phyloP scores from a whole-genome alignment of 495 filamentous ascomycete genomes.

The Parmelia sp. region DNA sequence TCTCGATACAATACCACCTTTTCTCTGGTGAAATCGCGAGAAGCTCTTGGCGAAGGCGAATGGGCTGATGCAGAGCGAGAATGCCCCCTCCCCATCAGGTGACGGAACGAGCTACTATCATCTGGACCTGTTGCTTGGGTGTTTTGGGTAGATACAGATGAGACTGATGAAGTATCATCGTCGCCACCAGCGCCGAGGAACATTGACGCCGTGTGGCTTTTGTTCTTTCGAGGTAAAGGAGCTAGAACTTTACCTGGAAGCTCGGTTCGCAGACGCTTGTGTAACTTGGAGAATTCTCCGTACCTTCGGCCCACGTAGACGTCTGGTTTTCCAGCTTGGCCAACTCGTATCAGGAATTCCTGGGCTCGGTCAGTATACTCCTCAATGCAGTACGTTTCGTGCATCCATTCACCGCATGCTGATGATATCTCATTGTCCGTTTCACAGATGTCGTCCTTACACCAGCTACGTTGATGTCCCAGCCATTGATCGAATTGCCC shows the following conservation, averaged over 20 bases:
- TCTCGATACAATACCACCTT: slow-evolving; percentile 69
- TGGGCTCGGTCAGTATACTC: slow-evolving; percentile 28
- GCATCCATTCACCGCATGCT: slow-evolving; percentile 67
- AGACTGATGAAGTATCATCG: slow-evolving; percentile 67
- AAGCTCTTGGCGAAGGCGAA: slow-evolving; percentile 45
- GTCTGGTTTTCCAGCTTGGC: slow-evolving; percentile 61
- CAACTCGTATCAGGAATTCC: slow-evolving; percentile 88
- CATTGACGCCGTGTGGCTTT: slow-evolving; percentile 57
- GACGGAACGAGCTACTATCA: slow-evolving; percentile 39
- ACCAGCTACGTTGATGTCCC: slow-evolving; percentile 94
- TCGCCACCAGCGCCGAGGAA: slow-evolving; percentile 45
- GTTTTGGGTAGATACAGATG: slow-evolving; percentile 63
- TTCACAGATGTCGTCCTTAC: slow-evolving; percentile 75
- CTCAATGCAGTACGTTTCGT: slow-evolving; percentile 2
- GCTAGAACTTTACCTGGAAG: slow-evolving; percentile 88
- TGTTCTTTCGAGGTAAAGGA: slow-evolving; percentile 84
- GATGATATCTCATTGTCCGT: slow-evolving; percentile 82
- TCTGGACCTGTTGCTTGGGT: slow-evolving; percentile 28
- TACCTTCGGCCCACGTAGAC: slow-evolving; percentile 78
- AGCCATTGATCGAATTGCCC: slow-evolving; percentile 84
- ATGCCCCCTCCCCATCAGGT: slow-evolving; percentile 29
- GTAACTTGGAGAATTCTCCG: slow-evolving; percentile 74
- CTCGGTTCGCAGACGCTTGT: slow-evolving; percentile 73
- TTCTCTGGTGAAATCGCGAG: slow-evolving; percentile 39
- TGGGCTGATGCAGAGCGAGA: slow-evolving; percentile 37